Evolutionary conservation across 2,329 filamentous ascomycete genomes (phyloP), one percentile per base, ranked within the genome.

Genomic region (Purpureocillium takamizusanense): DNA sequence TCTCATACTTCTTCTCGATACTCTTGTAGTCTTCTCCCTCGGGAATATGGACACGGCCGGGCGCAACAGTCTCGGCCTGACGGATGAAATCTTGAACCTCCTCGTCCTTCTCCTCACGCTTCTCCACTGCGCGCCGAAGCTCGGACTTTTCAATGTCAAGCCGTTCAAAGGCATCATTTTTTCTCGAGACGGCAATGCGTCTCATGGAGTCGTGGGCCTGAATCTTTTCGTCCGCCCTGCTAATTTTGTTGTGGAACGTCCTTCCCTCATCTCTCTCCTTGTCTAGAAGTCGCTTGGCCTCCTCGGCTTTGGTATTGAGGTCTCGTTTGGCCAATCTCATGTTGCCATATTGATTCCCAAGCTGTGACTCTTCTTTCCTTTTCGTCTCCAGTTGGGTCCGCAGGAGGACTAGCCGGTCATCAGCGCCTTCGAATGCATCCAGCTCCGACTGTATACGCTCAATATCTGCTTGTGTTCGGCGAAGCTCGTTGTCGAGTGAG

Each of bases 361-460:
- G 65, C 35, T 71, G 66, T 2, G 69, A 61, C 11, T 61, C 58
- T 44, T 70, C 57, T 3, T 57, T 56, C 7, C 79, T 74, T 40
- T 66, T 60, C 4, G 78, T 72, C 36, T 65, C 56, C 1, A 94
- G 68, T 35, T 76, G 66, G 13, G 65, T 59, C 39, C 72, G 72
- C 2, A 87, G 63, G 11, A 63, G 63, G 33, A 78, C 72, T 1
- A 90, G 63, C 37, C 72, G 70, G 35, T 76, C 80, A 52, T 87
- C 86, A 39, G 78, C 76, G 3, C 82, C 81, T 42, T 84, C 74
- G 34, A 76, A 75, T 18, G 65, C 70, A 44, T 86, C 79, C 30
- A 94, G 68, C 33, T 78, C 75, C 38, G 77, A 74, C 51, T 34
- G 72, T 50, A 42, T 58, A 46, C 38, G 50, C 33, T 70, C 64